Conservation (phyloP, 805 yeast genomes). For the Metschnikowia rubicola region DNA sequence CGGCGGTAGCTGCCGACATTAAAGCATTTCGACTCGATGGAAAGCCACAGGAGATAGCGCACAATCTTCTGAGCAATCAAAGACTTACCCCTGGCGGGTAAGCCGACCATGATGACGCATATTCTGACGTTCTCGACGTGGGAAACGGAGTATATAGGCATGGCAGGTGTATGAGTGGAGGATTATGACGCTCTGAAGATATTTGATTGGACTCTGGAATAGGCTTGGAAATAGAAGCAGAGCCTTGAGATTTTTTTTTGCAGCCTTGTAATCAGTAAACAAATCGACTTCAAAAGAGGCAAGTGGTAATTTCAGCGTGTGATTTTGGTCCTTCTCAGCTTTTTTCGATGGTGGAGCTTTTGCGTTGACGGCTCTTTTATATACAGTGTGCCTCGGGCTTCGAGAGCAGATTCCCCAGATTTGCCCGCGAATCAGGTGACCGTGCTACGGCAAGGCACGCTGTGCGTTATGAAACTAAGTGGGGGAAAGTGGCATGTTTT, state of each 20-base stretch:
- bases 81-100: conserved; percentile 91
- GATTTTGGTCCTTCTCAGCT: not conserved
- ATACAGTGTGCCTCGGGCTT: conserved; percentile 3
- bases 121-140: conserved; percentile 70
- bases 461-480: no score
- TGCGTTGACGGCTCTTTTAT: conserved; percentile 6
- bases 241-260: no score
- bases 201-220: no score
- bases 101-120: conserved; percentile 85
- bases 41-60: conserved; percentile 87
- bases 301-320: not conserved
- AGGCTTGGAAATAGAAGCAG: no score
- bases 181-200: not conserved
- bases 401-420: conserved; percentile 9
- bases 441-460: no score
- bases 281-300: no score
- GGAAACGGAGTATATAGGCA: conserved; percentile 57
- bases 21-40: conserved; percentile 81
- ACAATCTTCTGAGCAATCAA: conserved; percentile 93
- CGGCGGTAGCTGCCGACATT: conserved; percentile 88
- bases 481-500: no score
- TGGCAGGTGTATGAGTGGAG: conserved; percentile 12
- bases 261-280: no score
- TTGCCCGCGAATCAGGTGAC: conserved; percentile 9
- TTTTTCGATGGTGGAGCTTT: conserved; percentile 4